Conservation (phyloP, 345 rosid genomes). For the Lepidium didymum region DNA sequence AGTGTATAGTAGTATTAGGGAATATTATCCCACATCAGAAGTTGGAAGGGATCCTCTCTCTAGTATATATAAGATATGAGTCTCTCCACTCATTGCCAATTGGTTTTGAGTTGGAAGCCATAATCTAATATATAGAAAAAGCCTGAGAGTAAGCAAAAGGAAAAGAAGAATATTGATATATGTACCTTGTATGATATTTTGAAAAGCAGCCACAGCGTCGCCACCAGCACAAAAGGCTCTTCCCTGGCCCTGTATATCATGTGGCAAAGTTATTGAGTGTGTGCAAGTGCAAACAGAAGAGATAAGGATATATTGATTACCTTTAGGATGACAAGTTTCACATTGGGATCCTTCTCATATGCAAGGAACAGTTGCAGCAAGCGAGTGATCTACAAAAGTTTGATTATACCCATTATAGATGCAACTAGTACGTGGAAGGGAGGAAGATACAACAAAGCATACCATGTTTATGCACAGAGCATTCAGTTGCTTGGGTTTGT, state of each 20-base stretch:
- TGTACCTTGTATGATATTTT: slow-evolving; percentile 22
- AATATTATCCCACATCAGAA: no score
- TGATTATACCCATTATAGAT: no score
- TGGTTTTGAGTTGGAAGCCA: no score
- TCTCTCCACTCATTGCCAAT: no score
- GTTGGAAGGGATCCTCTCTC: no score
- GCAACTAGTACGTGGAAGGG: not conserved
- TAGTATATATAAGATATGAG: no score
- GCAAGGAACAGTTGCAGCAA: slow-evolving; percentile 50
- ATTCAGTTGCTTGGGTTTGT: slow-evolving; percentile 71
- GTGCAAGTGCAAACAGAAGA: not conserved
- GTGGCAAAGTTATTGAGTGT: not conserved
- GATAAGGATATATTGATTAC: slow-evolving; percentile 25
- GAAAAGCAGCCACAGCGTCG: slow-evolving; percentile 55
- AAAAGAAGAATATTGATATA: not conserved
- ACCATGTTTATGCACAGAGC: slow-evolving; percentile 60
- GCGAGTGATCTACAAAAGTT: slow-evolving; percentile 39
- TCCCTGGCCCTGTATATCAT: slow-evolving; percentile 49
- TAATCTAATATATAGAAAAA: no score
- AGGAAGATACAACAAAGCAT: not conserved
- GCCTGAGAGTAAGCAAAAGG: not conserved
- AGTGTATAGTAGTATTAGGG: no score
- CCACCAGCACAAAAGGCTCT: slow-evolving; percentile 84
- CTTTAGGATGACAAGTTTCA: slow-evolving; percentile 65
- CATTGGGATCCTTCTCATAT: slow-evolving; percentile 51